phyloP scores from a whole-genome alignment of 106 monocot species.

The Dioscorea dumetorum region DNA sequence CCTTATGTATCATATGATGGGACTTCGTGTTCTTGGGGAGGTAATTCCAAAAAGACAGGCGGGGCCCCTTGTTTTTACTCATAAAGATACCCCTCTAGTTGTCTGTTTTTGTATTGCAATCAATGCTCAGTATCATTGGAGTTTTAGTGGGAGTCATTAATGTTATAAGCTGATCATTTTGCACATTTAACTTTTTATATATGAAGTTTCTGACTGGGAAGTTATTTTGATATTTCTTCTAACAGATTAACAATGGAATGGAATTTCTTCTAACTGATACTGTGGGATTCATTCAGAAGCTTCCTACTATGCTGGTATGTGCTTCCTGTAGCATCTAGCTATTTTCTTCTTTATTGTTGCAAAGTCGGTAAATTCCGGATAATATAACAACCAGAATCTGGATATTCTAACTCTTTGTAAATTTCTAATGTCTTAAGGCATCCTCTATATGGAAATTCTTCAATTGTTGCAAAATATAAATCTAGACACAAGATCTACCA shows the following conservation, averaged over 20 bases:
- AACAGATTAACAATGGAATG: conserved; percentile 81
- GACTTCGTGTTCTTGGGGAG: no score
- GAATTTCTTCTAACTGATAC: conserved; percentile 97
- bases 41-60: no score
- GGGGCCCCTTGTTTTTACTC: no score
- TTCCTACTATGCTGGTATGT: conserved; percentile 83
- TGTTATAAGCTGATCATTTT: neutral
- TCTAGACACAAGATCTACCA: no score
- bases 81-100: no score
- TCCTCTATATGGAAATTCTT: neutral
- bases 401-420: neutral
- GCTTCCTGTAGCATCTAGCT: neutral
- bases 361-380: neutral
- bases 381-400: neutral
- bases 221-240: neutral
- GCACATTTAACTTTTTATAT: no score
- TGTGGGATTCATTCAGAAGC: conserved; percentile 95
- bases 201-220: no score
- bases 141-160: no score
- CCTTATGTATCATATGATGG: no score
- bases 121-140: no score
- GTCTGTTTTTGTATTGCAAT: no score
- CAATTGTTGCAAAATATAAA: neutral
- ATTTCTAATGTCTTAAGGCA: neutral
- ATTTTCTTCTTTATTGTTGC: no score